A percentile compares a stretch with the other conserved stretches of the same genome.
phyloP scores from a whole-genome alignment of 2,329 filamentous ascomycete genomes.

The Lojkania enalia region DNA sequence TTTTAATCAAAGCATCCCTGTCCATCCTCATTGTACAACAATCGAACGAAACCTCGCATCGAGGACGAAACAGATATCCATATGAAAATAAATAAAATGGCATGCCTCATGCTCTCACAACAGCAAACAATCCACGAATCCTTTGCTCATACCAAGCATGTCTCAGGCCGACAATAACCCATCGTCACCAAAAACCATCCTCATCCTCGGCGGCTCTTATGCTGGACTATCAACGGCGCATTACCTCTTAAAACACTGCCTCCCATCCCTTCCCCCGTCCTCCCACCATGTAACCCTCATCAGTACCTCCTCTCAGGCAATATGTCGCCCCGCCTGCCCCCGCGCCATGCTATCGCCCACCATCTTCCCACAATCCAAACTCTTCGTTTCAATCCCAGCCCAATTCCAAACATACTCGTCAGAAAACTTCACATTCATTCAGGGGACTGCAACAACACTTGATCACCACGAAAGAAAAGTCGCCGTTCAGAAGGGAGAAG shows the following conservation, averaged over 20 bases:
- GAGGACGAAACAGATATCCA: no score
- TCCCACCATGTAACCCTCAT: slow-evolving; percentile 43
- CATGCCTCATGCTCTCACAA: no score
- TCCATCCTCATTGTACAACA: no score
- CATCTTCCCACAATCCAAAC: slow-evolving; percentile 36
- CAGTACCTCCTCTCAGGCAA: slow-evolving; percentile 36
- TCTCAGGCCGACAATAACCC: no score
- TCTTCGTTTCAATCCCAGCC: slow-evolving; percentile 41
- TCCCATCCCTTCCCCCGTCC: slow-evolving; percentile 28
- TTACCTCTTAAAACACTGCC: slow-evolving; percentile 37
- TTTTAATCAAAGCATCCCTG: no score
- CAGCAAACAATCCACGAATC: no score
- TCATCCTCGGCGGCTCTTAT: slow-evolving; percentile 46
- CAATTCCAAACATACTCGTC: slow-evolving; percentile 39
- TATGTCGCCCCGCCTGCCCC: slow-evolving; percentile 38
- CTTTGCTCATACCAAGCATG: no score
- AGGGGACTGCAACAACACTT: slow-evolving; percentile 35
- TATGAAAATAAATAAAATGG: no score
- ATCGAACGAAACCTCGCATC: no score
- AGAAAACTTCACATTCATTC: slow-evolving; percentile 42
- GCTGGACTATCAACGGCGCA: slow-evolving; percentile 44
- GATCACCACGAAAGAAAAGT: slow-evolving; percentile 42
- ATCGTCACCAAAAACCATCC: slow-evolving; percentile 17
- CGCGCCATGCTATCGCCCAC: slow-evolving; percentile 41
- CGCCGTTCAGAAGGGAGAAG: slow-evolving; percentile 19